phyloP scores from a whole-genome alignment of 345 rosid genomes.

The Geranium brycei region DNA sequence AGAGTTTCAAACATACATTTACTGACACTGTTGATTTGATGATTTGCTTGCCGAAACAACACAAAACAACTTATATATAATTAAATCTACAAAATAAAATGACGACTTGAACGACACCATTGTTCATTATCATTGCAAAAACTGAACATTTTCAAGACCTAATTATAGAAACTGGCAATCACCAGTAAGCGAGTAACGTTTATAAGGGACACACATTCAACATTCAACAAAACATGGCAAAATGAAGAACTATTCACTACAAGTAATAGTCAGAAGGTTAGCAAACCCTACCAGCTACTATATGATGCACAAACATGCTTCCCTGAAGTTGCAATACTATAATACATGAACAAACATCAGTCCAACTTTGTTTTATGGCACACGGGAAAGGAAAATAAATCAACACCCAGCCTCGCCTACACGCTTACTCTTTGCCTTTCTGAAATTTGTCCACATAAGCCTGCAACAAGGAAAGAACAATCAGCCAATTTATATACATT shows the following conservation, averaged over 20 bases:
- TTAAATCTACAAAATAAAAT: no score
- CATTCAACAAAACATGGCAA: no score
- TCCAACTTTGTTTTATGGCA: background rate
- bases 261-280: background rate
- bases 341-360: background rate
- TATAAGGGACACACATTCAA: no score
- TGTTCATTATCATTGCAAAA: no score
- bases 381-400: background rate
- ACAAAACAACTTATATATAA: no score
- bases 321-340: background rate
- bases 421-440: background rate
- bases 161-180: no score
- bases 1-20: no score
- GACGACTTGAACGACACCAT: no score
- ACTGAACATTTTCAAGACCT: no score
- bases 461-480: background rate
- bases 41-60: no score
- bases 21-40: no score
- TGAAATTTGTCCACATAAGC: slow-evolving; percentile 10
- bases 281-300: background rate
- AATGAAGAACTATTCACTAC: background rate
- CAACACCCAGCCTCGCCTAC: background rate
- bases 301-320: background rate
- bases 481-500: background rate
- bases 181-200: no score